Evolutionary conservation across 495 filamentous ascomycete species (phyloP), one percentile per base, ranked within the genome.

Genomic region (Aspergillus cristatus): DNA sequence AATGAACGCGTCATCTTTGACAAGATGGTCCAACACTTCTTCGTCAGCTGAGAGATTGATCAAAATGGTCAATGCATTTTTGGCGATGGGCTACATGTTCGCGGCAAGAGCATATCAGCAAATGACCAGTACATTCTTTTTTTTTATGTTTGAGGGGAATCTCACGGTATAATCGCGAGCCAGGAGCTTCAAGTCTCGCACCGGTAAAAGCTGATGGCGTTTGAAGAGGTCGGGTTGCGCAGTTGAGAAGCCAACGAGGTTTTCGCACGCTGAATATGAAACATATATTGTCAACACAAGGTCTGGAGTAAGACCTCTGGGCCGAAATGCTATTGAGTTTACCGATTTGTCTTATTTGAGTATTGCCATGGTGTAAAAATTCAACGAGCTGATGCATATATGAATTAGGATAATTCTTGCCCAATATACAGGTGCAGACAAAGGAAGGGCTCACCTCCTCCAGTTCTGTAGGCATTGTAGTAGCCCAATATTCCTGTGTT

Each of bases 41-140:
- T 57, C 60, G 47, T 95, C 87, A 14, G 74, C 71, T 10, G 88
- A 86, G 26, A 98, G 72, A 57, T 98, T 98, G 56, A 97, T 79
- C 29, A 98, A 72, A 35, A 96, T 94, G 7, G 78, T 91, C 41
- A 97, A 60, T n/a, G 82, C 90, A 72, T 95, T 81, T 49, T 87
- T 86, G 14, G 90, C 83, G 41, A 94, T 94, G 48, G 81, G 75
- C 86, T 94, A 47, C 8, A 14, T 11, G 28, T 22, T 24, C 17
- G 15, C 16, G 44, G 48, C 28, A 40, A 18, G n/a, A 8, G 15
- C 29, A 24, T 17, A 35, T 24, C 18, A 34, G 28, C 5, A n/a
- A 32, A n/a, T 36, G 11, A 20, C 14, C 30, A 24, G 30, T 17
- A 33, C 29, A 32, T 30, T 43, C 40, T 31, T 34, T 18, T n/a